Evolutionary conservation across 306 rosid genomes (phyloP), one percentile per base, ranked within the genome.

Genomic region (Vigna radiata): DNA sequence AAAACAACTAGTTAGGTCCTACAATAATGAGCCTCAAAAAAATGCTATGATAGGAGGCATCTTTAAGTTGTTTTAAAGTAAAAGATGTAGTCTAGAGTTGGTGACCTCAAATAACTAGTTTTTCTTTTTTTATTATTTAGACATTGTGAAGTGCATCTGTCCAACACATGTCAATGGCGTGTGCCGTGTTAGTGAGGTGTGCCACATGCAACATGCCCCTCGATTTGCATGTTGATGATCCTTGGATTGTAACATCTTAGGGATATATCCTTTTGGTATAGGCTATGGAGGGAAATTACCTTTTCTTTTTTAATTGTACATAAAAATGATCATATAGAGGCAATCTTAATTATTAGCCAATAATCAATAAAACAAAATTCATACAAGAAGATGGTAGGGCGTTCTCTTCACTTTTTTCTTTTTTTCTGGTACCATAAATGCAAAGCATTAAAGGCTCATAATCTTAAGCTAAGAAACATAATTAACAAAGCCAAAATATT

Each of bases 401-500:
- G n/a, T 63, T 25, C 29, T 65, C 39, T 41, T 39, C 8, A 31
- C 4, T 21, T 44, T 73, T 54, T 14, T 33, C 31, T 23, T 29
- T 81, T 41, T 41, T 41, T 37, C 55, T 61, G 56, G 55, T 53
- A 53, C 18, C 59, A 43, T 73, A 50, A 77, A 37, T 73, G 58
- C 70, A 48, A 66, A 64, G 72, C 47, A 50, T 31, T 58, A 21
- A 39, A 77, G 63, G 68, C 58, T 70, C 65, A 67, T 68, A 39
- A 49, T 21, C 25, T 55, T 79, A 81, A 79, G 49, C 79, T 74
- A 75, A 81, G 10, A 23, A 76, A 58, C 62, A 48, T 3, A 79
- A 65, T 65, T 53, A 69, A 72, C 81, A 81, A 87, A 77, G 74
- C 52, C 39, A 81, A 81, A 72, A 75, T 54, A 73, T 54, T 63